These are phyloP conservation scores for Syzygium aqueum DNA, from an alignment of 345 rosid species.

Conservation along the genomic window DNA sequence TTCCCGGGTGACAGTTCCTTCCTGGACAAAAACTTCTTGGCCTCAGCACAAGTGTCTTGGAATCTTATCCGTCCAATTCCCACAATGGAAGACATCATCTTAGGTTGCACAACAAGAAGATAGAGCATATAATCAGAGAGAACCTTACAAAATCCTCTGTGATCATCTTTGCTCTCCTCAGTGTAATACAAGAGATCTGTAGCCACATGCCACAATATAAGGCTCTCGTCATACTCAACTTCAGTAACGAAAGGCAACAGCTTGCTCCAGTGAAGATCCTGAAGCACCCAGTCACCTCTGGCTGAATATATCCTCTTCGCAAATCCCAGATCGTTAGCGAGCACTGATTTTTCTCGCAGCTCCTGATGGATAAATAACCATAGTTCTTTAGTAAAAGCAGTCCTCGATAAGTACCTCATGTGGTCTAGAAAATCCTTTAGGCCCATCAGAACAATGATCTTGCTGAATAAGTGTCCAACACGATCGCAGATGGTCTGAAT, in stretches of 20 bases:
- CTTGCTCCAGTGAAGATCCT: not conserved
- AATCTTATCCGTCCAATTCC: not conserved
- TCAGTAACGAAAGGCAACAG: conserved; percentile 20
- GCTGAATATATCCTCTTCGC: conserved; percentile 38
- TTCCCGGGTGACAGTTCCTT: not conserved
- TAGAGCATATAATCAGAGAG: conserved; percentile 6
- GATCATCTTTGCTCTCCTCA: not conserved
- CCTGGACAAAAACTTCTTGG: not conserved
- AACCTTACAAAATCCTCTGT: not conserved
- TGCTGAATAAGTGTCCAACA: not conserved
- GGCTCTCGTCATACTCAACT: conserved; percentile 34
- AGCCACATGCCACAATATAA: conserved; percentile 48
- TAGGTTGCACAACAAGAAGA: not conserved
- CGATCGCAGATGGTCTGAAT: not conserved
- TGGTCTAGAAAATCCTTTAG: conserved; percentile 24
- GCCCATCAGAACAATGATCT: not conserved
- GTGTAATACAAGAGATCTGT: conserved; percentile 24
- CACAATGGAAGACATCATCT: not conserved
- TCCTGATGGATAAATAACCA: conserved; percentile 41
- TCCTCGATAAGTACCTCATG: conserved; percentile 18
- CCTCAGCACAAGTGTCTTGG: conserved; percentile 8
- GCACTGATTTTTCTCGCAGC: conserved; percentile 22
- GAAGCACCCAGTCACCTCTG: conserved; percentile 47
- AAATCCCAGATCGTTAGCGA: conserved; percentile 23
- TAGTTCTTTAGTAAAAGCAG: conserved; percentile 26